Conservation (phyloP, 306 rosid genomes). For the Pyrus bretschneideri region DNA sequence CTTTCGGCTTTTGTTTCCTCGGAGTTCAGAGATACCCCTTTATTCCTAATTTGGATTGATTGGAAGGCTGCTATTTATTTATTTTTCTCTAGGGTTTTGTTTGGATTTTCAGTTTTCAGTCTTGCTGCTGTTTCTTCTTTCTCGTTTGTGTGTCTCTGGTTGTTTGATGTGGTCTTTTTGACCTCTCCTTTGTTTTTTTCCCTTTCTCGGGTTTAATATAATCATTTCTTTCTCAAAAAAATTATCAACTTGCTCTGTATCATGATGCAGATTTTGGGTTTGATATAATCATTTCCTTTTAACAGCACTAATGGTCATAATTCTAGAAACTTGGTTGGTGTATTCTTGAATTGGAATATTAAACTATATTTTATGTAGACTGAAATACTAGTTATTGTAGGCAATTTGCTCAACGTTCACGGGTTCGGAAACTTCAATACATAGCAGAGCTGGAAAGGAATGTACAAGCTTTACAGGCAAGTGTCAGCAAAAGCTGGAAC, state of each 20-base stretch:
- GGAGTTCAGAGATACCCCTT: background rate
- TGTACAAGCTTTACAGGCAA: constrained; percentile 91
- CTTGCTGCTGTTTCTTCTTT: background rate
- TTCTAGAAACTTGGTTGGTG: background rate
- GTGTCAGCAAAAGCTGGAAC: constrained; percentile 26
- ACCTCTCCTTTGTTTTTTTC: background rate
- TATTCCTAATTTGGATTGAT: too few species aligned
- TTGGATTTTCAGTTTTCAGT: background rate
- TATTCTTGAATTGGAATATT: background rate
- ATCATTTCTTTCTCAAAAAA: background rate
- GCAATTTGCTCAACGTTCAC: constrained; percentile 98
- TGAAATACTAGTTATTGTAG: constrained; percentile 44
- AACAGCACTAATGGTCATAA: background rate
- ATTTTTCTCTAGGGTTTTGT: background rate
- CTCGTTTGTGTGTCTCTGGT: background rate
- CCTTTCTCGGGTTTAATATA: background rate
- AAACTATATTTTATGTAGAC: background rate
- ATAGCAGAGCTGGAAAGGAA: constrained; percentile 98
- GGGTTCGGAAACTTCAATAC: constrained; percentile 96
- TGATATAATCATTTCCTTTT: background rate
- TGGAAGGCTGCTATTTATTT: background rate
- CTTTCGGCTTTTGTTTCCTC: background rate
- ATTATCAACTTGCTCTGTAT: background rate
- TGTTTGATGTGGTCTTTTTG: background rate
- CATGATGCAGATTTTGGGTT: background rate